Base-by-base conservation (phyloP, 2,329 filamentous ascomycete species). In the Ophiocordyceps sinensis region DNA sequence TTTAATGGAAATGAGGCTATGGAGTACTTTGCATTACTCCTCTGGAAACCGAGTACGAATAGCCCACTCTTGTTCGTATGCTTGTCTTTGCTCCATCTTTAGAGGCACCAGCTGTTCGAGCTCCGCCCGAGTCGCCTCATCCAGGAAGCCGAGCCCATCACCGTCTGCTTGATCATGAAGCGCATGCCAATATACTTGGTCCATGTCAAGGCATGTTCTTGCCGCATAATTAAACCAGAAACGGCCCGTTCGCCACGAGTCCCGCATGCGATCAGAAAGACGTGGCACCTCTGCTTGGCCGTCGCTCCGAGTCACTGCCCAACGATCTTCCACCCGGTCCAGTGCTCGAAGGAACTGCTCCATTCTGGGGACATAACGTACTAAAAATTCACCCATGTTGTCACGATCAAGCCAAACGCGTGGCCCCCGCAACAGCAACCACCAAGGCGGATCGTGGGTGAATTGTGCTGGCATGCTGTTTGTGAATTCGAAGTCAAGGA, bases 401-500 rank as follows among this genome's bases (percentile, higher is more conserved):
- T 30, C 14, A 30, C 28, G 28, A 30, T 30, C 28, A 30, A 30
- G 28, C 28, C 28, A 30, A 11, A 30, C 28, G 14, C 5, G 3
- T 30, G 28, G 28, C 14, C 28, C 28, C 10, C 28, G 28, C 28
- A 30, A 14, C 28, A 30, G 28, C 28, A 30, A 30, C 28, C 28
- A 30, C 28, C 28, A 30, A 14, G 28, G 28, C 14, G 28, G 28
- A 14, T 30, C 28, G 28, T 14, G 10, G 14, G 5, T 30, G 14
- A 30, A 30, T 14, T 30, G 28, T 3, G 28, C 28, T 30, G 38
- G 38, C 38, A 39, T 32, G 38, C 13, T 17, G 32, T 39, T 39
- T 34, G 38, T 39, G 17, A 39, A 39, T 23, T 39, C 38, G 38
- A 39, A 17, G n/a, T 39, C 28, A 11, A 39, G 6, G 15, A 39